A percentile compares a stretch with the other conserved stretches of the same genome.
Conservation (phyloP, 1,284 basidiomycete species). For the Fomitiporia mediterranea region DNA sequence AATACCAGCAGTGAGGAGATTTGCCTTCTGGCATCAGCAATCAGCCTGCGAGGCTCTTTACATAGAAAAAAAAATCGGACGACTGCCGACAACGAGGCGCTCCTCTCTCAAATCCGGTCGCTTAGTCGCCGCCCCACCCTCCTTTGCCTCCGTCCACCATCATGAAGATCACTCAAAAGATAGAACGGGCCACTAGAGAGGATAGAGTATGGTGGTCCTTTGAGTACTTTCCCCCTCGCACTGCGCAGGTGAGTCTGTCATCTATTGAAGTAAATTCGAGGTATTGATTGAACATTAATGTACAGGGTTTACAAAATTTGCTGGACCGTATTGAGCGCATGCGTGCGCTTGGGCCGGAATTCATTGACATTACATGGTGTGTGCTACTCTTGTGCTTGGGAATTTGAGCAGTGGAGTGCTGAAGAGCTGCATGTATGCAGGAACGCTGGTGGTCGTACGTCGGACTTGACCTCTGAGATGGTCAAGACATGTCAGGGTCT, state of each 20-base stretch:
- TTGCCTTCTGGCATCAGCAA: too few relatives aligned
- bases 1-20: too few relatives aligned
- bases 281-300: conserved; percentile 4
- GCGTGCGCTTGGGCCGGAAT: conserved; percentile 93
- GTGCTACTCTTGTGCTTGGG: conserved; percentile 24
- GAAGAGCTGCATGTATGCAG: conserved; percentile 35
- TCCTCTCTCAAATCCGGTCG: neutral
- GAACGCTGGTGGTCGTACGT: conserved; percentile 95
- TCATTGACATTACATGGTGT: conserved; percentile 96
- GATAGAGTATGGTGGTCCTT: conserved; percentile 92
- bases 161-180: conserved; percentile 93
- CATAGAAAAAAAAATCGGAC: too few relatives aligned
- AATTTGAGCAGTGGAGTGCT: neutral
- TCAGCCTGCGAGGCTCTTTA: too few relatives aligned
- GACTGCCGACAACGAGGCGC: neutral
- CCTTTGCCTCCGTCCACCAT: conserved; percentile 20
- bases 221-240: conserved; percentile 94
- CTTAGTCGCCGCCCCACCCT: conserved; percentile 12
- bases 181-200: conserved; percentile 76
- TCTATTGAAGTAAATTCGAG: neutral
- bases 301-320: conserved; percentile 87
- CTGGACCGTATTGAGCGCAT: conserved; percentile 98
- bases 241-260: conserved; percentile 71
- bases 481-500: conserved; percentile 92
- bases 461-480: conserved; percentile 89